Evolutionary conservation across 805 yeast genomes (phyloP), one percentile per base, ranked within the genome.

Genomic region (Groenewaldozyma tartarivorans): DNA sequence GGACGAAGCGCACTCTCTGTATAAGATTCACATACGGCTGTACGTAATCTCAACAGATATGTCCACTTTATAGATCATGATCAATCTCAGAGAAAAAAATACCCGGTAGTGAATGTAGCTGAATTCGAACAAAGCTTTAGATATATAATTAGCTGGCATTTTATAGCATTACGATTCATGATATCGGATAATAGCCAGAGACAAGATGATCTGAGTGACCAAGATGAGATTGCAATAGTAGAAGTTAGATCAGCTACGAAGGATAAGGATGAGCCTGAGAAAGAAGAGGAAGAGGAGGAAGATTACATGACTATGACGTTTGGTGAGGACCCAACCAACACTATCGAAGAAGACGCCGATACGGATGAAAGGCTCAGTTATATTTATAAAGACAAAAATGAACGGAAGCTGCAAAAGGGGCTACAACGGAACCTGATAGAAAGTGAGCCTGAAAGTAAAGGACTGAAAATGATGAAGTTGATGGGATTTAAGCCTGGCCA

Each of bases 401-500:
- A 40, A 29, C 33, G 33, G n/a, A 36, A 20, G 18, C 35, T 45
- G 4, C 37, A 33, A 9, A 20, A 16, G 24, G 45, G 35, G 9
- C 27, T 39, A 9, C 19, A 33, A 13, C 31, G 18, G 24, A 20
- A 40, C 5, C 33, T 44, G 20, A 15, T 41, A 19, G 35, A 39
- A 6, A 24, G 20, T 3, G 35, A 26, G 3, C 7, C 40, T 6
- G 29, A 35, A 3, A 43, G 40, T 36, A 43, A 42, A 22, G 53
- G 48, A 11, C 58, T 72, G 19, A 48, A 63, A 4, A 74, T 76
- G 46, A 75, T 77, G 81, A 61, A 64, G 48, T 70, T 64, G 48
- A 76, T 77, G 81, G 82, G 81, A 1, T 77, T 65, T 50, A 64
- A 60, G 40, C 52, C 66, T 2, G 80, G 79, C 16, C 61, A 66